These are phyloP conservation scores for Chytriomyces sp. DNA, from an alignment of 192 early-diverging fungal species.

Conservation along the genomic window DNA sequence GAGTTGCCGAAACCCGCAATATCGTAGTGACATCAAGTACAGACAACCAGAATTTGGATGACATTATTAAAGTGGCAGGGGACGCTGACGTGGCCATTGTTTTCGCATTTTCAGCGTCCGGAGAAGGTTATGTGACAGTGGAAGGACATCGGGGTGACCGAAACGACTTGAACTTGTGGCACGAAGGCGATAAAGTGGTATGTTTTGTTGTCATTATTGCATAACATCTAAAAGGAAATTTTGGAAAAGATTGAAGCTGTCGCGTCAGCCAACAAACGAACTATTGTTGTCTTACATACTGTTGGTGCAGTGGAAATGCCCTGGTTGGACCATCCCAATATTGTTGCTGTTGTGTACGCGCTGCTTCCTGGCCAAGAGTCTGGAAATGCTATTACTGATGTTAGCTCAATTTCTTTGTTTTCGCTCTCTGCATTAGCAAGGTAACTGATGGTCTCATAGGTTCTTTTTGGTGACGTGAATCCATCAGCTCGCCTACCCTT, in stretches of 20 bases:
- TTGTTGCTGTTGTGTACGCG: constrained; percentile 58
- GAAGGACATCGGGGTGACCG: constrained; percentile 60
- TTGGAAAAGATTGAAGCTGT: constrained; percentile 39
- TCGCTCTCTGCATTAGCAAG: not conserved
- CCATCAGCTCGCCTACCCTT: constrained; percentile 70
- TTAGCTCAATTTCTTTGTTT: constrained; percentile 15
- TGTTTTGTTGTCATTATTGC: not conserved
- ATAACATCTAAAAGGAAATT: not conserved
- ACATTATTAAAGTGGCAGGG: constrained; percentile 19
- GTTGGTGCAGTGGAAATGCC: constrained; percentile 64
- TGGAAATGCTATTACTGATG: constrained; percentile 67
- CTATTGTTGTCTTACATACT: constrained; percentile 61
- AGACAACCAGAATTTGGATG: constrained; percentile 18
- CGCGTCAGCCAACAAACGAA: constrained; percentile 55
- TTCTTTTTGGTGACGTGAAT: constrained; percentile 67
- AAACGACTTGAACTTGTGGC: constrained; percentile 55
- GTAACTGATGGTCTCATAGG: not conserved
- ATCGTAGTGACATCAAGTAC: constrained; percentile 11
- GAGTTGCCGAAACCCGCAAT: not conserved
- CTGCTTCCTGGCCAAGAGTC: constrained; percentile 68
- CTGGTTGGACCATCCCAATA: constrained; percentile 64
- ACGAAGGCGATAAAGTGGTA: constrained; percentile 52
- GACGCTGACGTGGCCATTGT: constrained; percentile 26
- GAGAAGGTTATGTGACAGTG: constrained; percentile 50
- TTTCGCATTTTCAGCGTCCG: constrained; percentile 33